phyloP scores from a whole-genome alignment of 805 yeast genomes.

The Brettanomyces bruxellensis region DNA sequence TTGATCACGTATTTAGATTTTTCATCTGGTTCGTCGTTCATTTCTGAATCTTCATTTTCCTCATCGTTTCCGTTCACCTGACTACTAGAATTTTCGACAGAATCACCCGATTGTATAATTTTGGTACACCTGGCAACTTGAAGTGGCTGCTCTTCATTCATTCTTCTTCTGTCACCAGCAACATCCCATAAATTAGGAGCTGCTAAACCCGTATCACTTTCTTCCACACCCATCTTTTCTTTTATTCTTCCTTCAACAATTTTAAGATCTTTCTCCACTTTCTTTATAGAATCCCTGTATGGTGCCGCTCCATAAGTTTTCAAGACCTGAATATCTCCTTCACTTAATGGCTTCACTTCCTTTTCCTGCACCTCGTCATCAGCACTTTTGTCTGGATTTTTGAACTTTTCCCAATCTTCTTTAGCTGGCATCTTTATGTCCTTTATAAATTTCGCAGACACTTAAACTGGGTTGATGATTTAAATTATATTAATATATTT shows the following conservation, averaged over 20 bases:
- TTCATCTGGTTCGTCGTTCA: conserved; percentile 38
- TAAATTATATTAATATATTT: too few species aligned
- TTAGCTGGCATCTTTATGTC: conserved; percentile 72
- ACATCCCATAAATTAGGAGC: conserved; percentile 98
- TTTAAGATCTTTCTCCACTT: conserved; percentile 79
- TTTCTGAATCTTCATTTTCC: not conserved
- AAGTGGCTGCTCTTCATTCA: conserved; percentile 88
- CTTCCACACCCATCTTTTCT: conserved; percentile 90
- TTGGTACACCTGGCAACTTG: conserved; percentile 99
- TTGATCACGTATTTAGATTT: conserved; percentile 91
- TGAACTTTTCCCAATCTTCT: conserved; percentile 97
- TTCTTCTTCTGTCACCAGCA: conserved; percentile 88
- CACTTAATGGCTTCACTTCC: conserved; percentile 78
- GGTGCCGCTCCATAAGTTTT: conserved; percentile 98
- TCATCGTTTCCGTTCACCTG: not conserved
- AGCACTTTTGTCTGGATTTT: conserved; percentile 66
- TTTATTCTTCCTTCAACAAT: conserved; percentile 80
- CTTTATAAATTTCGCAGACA: too few species aligned
- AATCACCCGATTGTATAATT: conserved; percentile 62
- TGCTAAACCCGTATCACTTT: conserved; percentile 95
- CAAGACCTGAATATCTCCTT: conserved; percentile 94
- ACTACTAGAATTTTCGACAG: not conserved
- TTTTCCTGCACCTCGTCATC: conserved; percentile 52
- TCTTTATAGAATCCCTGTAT: conserved; percentile 72
- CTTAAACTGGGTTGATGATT: too few species aligned